Evolutionary conservation across 768 basidiomycete genomes (phyloP).

Genomic region (Trametes maxima): DNA sequence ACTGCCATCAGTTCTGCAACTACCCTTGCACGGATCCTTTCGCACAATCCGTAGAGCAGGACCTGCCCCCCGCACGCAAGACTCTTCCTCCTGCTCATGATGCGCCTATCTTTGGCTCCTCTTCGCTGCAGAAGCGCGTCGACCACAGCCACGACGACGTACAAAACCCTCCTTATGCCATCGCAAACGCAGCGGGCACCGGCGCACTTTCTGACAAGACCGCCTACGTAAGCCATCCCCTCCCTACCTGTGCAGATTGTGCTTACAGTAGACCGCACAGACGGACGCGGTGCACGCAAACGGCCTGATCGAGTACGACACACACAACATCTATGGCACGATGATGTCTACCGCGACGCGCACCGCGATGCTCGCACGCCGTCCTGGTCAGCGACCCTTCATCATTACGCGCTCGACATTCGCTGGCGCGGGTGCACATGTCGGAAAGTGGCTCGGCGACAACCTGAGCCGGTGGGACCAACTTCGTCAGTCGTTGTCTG

Average conservation of each 20-base stretch:
- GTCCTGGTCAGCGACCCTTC: slow-evolving; percentile 60
- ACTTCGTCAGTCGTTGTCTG: slow-evolving; percentile 61
- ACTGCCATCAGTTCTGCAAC: slow-evolving; percentile 54
- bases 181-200: slow-evolving; percentile 53
- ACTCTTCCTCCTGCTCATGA: slow-evolving; percentile 54
- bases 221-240: slow-evolving; percentile 46
- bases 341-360: slow-evolving; percentile 71
- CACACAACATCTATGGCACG: slow-evolving; percentile 68
- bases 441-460: slow-evolving; percentile 79
- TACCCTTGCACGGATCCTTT: slow-evolving; percentile 64
- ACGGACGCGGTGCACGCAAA: slow-evolving; percentile 52
- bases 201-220: slow-evolving; percentile 57
- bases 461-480: slow-evolving; percentile 62
- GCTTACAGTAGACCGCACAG: slow-evolving; percentile 16
- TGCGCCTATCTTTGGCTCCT: slow-evolving; percentile 50
- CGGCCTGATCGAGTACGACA: slow-evolving; percentile 60
- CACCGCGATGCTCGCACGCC: slow-evolving; percentile 61
- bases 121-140: slow-evolving; percentile 33
- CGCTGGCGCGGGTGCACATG: slow-evolving; percentile 63
- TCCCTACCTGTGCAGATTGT: background rate
- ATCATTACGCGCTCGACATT: slow-evolving; percentile 78
- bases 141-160: slow-evolving; percentile 39
- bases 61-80: slow-evolving; percentile 55
- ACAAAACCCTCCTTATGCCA: slow-evolving; percentile 57
- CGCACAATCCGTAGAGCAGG: slow-evolving; percentile 53